Conservation (phyloP, 805 yeast species). For the Ogataea angusta region DNA sequence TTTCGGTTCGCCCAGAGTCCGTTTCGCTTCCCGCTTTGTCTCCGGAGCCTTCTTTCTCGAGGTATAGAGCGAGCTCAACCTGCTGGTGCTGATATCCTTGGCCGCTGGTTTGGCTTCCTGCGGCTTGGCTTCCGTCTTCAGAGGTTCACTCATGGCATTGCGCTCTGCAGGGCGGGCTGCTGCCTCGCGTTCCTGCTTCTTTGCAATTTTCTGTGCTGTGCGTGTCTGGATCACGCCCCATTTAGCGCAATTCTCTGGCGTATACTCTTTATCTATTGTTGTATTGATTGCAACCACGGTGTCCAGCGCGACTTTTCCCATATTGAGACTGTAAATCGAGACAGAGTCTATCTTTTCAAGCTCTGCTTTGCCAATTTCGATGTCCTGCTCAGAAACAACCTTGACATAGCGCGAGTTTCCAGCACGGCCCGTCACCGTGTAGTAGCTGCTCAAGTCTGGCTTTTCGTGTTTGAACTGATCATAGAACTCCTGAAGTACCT, state of each 20-base stretch:
- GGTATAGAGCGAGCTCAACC: conserved; percentile 10
- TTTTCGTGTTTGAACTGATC: conserved; percentile 15
- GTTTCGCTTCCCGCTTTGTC: conserved; percentile 1
- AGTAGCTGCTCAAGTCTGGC: conserved; percentile 13
- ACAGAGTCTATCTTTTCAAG: conserved; percentile 18
- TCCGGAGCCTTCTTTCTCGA: conserved; percentile 9
- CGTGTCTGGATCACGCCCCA: conserved; percentile 27
- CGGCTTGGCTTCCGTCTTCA: conserved; percentile 1
- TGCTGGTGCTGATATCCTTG: background rate
- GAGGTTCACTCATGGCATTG: conserved; percentile 19
- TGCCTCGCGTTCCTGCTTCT: background rate
- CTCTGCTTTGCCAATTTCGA: conserved; percentile 18
- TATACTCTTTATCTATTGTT: conserved; percentile 9
- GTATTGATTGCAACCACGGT: conserved; percentile 22
- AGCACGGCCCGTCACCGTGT: conserved; percentile 16
- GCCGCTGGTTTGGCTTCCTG: conserved; percentile 4
- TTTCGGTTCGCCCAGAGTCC: conserved; percentile 4
- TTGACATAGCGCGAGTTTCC: conserved; percentile 14
- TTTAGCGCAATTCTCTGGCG: conserved; percentile 17
- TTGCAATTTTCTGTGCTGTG: conserved; percentile 11
- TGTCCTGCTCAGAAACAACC: conserved; percentile 7
- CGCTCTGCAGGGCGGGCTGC: conserved; percentile 19
- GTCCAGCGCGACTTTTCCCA: conserved; percentile 16
- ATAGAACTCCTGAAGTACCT: conserved; percentile 22
- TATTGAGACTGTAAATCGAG: conserved; percentile 24